A percentile compares a stretch with the other conserved stretches of the same genome.
Conservation (phyloP, 768 basidiomycete genomes). For the Galerina marginata region DNA sequence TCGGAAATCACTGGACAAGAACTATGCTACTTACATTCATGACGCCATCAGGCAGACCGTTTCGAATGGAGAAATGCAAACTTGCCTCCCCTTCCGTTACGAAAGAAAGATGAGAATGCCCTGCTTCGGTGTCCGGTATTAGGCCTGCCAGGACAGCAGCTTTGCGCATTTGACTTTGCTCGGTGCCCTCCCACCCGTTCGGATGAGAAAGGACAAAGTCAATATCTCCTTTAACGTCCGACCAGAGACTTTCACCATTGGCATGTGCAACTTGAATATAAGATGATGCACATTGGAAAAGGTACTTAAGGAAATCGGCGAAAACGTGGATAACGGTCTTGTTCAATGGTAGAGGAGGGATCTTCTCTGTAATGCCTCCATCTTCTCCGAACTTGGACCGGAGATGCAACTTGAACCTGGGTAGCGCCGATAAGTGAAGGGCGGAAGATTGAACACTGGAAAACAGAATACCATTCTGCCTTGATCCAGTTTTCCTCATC, state of each 20-base stretch:
- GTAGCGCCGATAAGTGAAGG: neutral
- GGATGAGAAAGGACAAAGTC: slow-evolving; percentile 50
- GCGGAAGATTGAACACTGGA: slow-evolving; percentile 4
- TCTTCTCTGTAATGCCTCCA: slow-evolving; percentile 24
- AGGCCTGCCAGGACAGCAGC: slow-evolving; percentile 58
- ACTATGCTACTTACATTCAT: slow-evolving; percentile 29
- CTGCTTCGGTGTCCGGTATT: slow-evolving; percentile 42
- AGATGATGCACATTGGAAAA: slow-evolving; percentile 38
- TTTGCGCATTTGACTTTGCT: slow-evolving; percentile 57
- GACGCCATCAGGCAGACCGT: slow-evolving; percentile 41
- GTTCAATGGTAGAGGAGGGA: slow-evolving; percentile 38
- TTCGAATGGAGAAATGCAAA: slow-evolving; percentile 56
- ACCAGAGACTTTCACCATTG: slow-evolving; percentile 42
- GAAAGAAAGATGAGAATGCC: slow-evolving; percentile 52
- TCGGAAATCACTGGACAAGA: too few relatives aligned
- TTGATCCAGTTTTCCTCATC: slow-evolving; percentile 51
- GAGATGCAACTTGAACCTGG: slow-evolving; percentile 43
- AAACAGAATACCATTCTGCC: slow-evolving; percentile 46
- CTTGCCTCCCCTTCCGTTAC: slow-evolving; percentile 71
- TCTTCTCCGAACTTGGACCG: slow-evolving; percentile 23
- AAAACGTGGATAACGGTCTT: slow-evolving; percentile 39
- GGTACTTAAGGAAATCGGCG: slow-evolving; percentile 48
- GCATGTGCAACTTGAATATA: slow-evolving; percentile 47
- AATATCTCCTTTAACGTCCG: slow-evolving; percentile 38
- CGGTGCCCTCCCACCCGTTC: slow-evolving; percentile 65